Evolutionary conservation across 2,329 filamentous ascomycete species (phyloP).

Genomic region (Arthrobotrys musiformis): DNA sequence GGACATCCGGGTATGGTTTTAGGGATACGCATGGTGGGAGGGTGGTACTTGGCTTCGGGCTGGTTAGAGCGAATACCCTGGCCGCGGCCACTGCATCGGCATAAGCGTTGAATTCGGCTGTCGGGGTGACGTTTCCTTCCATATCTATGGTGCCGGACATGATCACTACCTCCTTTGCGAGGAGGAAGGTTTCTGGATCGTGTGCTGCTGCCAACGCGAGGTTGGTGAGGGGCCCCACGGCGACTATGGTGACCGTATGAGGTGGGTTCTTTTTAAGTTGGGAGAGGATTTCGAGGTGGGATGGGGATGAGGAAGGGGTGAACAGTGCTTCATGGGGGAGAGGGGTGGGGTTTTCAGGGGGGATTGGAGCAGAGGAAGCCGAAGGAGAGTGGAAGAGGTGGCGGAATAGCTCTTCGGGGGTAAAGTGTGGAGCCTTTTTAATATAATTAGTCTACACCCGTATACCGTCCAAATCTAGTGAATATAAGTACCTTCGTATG

Average conservation of each 20-base stretch:
- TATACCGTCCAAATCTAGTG: background rate
- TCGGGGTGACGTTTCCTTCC: constrained; percentile 84
- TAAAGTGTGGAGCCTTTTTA: constrained; percentile 72
- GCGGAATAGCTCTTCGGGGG: constrained; percentile 75
- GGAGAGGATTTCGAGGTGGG: constrained; percentile 89
- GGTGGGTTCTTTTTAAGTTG: constrained; percentile 82
- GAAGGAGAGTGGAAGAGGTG: constrained; percentile 69
- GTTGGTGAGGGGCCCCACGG: constrained; percentile 92
- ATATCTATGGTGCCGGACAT: constrained; percentile 90
- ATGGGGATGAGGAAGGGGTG: constrained; percentile 76
- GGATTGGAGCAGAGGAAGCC: constrained; percentile 66
- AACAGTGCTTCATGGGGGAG: constrained; percentile 69
- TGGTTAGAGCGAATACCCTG: constrained; percentile 80
- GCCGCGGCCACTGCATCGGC: constrained; percentile 84
- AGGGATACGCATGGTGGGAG: constrained; percentile 75
- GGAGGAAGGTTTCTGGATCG: constrained; percentile 88
- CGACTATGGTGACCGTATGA: constrained; percentile 88
- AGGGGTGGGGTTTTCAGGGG: constrained; percentile 60
- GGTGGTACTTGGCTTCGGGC: constrained; percentile 77
- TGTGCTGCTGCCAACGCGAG: constrained; percentile 86
- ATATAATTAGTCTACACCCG: constrained; percentile 14
- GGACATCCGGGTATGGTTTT: constrained; percentile 71
- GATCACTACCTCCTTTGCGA: constrained; percentile 88
- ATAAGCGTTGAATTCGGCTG: constrained; percentile 94
- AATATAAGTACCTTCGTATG: constrained; percentile 68